Evolutionary conservation across 1,139 yeast species (phyloP).

Genomic region (Hyphopichia khmerensis): DNA sequence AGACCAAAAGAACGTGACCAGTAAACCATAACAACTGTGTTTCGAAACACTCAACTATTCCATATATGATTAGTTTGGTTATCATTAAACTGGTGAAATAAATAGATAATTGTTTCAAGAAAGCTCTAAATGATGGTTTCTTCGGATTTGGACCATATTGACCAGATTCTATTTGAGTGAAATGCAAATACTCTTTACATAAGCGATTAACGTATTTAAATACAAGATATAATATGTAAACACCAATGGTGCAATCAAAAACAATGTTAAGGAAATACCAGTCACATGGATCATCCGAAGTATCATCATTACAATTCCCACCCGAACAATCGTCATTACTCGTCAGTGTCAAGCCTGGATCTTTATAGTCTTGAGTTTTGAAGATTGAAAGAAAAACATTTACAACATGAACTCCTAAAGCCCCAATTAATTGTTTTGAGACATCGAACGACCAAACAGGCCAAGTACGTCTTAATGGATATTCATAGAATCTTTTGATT

Average conservation of each 20-base stretch:
- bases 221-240: slow-evolving; percentile 69
- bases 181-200: slow-evolving; percentile 28
- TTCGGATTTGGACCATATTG: slow-evolving; percentile 62
- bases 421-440: slow-evolving; percentile 84
- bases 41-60: slow-evolving; percentile 40
- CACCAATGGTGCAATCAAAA: slow-evolving; percentile 94
- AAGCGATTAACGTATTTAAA: slow-evolving; percentile 46
- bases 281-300: slow-evolving; percentile 63
- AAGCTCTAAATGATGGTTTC: slow-evolving; percentile 66
- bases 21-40: slow-evolving; percentile 44
- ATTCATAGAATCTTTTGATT: slow-evolving; percentile 73
- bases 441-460: slow-evolving; percentile 88
- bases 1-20: slow-evolving; percentile 53
- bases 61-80: slow-evolving; percentile 56
- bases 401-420: slow-evolving; percentile 77
- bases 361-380: slow-evolving; percentile 29
- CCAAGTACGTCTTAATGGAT: slow-evolving; percentile 81
- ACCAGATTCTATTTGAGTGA: slow-evolving; percentile 71
- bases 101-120: slow-evolving; percentile 68
- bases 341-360: slow-evolving; percentile 11
- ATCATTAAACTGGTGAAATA: slow-evolving; percentile 64
- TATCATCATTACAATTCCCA: slow-evolving; percentile 10
- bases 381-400: slow-evolving; percentile 72
- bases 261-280: slow-evolving; percentile 90
- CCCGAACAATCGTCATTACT: neutral